Base-by-base conservation (phyloP, 78 protist genomes). In the Dictyostelium citrinum region DNA sequence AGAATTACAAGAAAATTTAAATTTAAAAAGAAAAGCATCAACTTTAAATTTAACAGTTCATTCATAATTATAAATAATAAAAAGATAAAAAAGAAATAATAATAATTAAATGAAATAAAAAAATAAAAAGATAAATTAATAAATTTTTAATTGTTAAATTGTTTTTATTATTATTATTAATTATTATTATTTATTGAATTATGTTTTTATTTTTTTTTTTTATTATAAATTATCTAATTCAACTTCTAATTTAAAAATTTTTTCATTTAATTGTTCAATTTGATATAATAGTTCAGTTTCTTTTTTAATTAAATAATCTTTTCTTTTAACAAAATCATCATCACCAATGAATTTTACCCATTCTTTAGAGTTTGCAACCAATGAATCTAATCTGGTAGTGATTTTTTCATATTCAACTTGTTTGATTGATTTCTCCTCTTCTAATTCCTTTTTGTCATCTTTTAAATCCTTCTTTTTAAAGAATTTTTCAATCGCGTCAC, bases 261-360 rank as follows among this genome's bases (percentile, higher is more conserved):
- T 39, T 12, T 12, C 10, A 35, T 81, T 76, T 22, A 78, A 20
- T 27, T 16, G 7, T 11, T 76, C 74, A 24, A 88, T 61, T 68
- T 60, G 33, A 5, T 24, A 11, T 29, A 78, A 27, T 27, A 35
- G 24, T 29, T 76, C 81, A 67, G 49, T 51, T 88, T 88, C 93
- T 68, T 78, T 88, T 37, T 43, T n/a, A 37, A 88, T 39, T 64
- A 79, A 68, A 33, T 78, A 67, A 46, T 49, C 43, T 46, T 41
- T 88, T 79, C 93, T 58, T 35, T 78, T 46, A 12, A 43, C 71
- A 24, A 88, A 88, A 22, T 78, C 83, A 14, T 35, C 33, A 45
- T 78, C 81, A 78, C 93, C 93, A 41, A 88, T 46, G 46, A 33
- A 88, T 35, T 75, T 88, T 16, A 88, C 75, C 93, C 93, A 88